Evolutionary conservation across 2,329 filamentous ascomycete genomes (phyloP).

Genomic region (Aspergillus nomiae): DNA sequence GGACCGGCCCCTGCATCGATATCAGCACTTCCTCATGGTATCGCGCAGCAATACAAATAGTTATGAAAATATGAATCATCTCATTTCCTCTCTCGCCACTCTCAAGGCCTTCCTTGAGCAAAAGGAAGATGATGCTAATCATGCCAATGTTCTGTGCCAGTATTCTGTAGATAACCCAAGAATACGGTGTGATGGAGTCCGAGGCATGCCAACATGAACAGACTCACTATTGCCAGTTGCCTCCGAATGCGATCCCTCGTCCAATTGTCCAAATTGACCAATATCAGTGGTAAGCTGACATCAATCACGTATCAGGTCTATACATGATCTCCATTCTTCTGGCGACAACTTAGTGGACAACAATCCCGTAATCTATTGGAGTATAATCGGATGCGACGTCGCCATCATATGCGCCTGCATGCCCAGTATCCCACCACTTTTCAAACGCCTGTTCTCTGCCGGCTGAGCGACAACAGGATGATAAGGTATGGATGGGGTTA

Average conservation of each 20-base stretch:
- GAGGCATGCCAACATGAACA: slow-evolving; percentile 14
- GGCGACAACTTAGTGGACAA: neutral
- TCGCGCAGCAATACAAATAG: slow-evolving; percentile 54
- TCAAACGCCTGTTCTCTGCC: too few species aligned
- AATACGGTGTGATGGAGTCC: neutral
- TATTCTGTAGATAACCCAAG: slow-evolving; percentile 35
- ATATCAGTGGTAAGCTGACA: slow-evolving; percentile 34
- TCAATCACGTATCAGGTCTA: neutral
- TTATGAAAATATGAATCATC: slow-evolving; percentile 54
- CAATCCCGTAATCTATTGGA: too few species aligned
- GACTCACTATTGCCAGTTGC: slow-evolving; percentile 46
- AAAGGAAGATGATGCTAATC: slow-evolving; percentile 48
- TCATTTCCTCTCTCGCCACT: slow-evolving; percentile 53
- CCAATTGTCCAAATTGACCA: slow-evolving; percentile 42
- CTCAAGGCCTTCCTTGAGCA: slow-evolving; percentile 45
- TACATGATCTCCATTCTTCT: neutral
- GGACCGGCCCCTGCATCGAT: slow-evolving; percentile 52
- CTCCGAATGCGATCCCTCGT: slow-evolving; percentile 45
- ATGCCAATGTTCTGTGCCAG: slow-evolving; percentile 44
- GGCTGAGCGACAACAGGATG: too few species aligned
- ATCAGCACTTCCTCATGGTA: slow-evolving; percentile 54
- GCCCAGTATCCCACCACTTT: too few species aligned
- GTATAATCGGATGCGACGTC: too few species aligned
- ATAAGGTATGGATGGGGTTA: too few species aligned
- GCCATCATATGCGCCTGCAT: too few species aligned